Evolutionary conservation across 495 filamentous ascomycete genomes (phyloP), one percentile per base, ranked within the genome.

Genomic region (Glonium stellatum): DNA sequence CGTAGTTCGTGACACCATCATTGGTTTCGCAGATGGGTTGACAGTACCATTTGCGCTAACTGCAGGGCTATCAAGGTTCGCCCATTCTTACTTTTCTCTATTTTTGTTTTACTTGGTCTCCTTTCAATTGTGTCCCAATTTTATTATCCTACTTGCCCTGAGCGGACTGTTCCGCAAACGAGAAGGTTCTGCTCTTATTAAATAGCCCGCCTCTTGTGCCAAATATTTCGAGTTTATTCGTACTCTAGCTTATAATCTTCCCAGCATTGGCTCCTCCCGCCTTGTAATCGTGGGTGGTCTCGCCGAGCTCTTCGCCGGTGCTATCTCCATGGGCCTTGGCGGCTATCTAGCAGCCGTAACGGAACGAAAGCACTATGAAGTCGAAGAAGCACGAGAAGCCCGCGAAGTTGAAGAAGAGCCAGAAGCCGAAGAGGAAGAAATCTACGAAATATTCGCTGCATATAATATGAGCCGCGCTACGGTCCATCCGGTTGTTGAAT

Each of bases 291-390:
- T 84, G 59, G 85, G 82, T 15, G 85, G 85, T 4, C 76, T 87
- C 37, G 85, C 85, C 1, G 85, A 88, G 71, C 77, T 87, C 22
- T 80, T 84, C 61, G 81, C 80, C 12, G 84, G 85, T 35, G 78
- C 82, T 25, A 85, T 88, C 59, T 85, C 81, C 18, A 88, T 88
- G 85, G 85, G 85, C 4, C 76, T 88, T 5, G 80, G 85, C 23
- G 85, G 83, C 25, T 88, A 82, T 59, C 58, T 83, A 5, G 77
- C 76, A 9, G 74, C 80, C 12, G 69, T 72, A 11, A 82, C 75
- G 3, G 79, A 82, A 23, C 53, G 68, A 36, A 70, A 77, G 35
- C 75, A 76, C 63, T 81, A 79, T 66, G 66, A 71, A 34, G 66
- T 71, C 22, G 80, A 81, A 62, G 67, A 77, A 59, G 57, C 55